phyloP scores from a whole-genome alignment of 306 rosid genomes.

The Sindora glabra region DNA sequence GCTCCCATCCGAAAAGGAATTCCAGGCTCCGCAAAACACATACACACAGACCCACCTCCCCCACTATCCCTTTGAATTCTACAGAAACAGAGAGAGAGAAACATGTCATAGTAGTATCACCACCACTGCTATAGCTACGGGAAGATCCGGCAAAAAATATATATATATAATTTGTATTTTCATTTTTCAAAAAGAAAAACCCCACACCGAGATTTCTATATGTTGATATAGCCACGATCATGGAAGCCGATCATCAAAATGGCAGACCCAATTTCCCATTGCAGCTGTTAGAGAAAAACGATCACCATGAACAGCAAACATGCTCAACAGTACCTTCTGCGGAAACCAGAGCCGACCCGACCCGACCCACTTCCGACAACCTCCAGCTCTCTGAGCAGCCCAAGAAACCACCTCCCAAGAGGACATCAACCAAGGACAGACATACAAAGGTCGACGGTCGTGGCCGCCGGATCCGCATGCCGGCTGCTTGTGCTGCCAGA shows the following conservation, averaged over 20 bases:
- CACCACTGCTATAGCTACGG: no score
- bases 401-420: constrained; percentile 56
- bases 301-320: constrained; percentile 26
- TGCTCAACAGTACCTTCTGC: constrained; percentile 33
- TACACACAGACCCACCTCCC: constrained; percentile 58
- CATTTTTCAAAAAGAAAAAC: no score
- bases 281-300: constrained; percentile 64
- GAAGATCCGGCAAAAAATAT: no score
- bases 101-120: no score
- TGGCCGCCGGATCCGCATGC: constrained; percentile 99
- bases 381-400: constrained; percentile 5
- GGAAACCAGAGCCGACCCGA: not conserved
- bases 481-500: constrained; percentile 90
- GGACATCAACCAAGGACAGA: constrained; percentile 71
- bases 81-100: not conserved
- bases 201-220: no score
- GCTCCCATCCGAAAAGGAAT: constrained; percentile 72
- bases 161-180: no score
- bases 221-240: constrained; percentile 48
- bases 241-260: constrained; percentile 69
- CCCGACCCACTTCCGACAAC: not conserved
- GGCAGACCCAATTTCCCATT: constrained; percentile 92
- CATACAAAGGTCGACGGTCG: constrained; percentile 95
- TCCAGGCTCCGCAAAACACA: constrained; percentile 59
- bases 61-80: constrained; percentile 36